A percentile compares a stretch with the other conserved stretches of the same genome.
phyloP scores from a whole-genome alignment of 345 rosid genomes.

The Bruguiera gymnorhiza region DNA sequence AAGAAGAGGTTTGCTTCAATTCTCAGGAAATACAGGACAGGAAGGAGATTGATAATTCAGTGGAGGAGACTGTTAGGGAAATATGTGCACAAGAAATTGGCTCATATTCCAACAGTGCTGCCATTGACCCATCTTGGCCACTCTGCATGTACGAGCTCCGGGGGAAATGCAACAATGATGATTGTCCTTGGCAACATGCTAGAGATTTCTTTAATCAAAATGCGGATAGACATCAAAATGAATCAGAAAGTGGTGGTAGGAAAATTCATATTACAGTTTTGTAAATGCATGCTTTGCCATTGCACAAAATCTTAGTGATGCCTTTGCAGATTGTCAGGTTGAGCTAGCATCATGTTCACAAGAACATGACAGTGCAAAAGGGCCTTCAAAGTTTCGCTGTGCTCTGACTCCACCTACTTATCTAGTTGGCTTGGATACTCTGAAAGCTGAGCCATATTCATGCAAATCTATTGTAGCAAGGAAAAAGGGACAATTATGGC shows the following conservation, averaged over 20 bases:
- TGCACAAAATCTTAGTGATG: constrained; percentile 19
- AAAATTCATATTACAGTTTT: constrained; percentile 4
- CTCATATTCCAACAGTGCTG: constrained; percentile 44
- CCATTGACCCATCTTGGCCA: constrained; percentile 77
- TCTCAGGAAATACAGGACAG: constrained; percentile 30
- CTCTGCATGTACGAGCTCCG: constrained; percentile 91
- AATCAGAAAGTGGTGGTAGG: constrained; percentile 44
- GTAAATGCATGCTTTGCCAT: constrained; percentile 9
- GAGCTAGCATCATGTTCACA: constrained; percentile 31
- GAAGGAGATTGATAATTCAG: constrained; percentile 24
- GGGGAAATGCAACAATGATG: constrained; percentile 93
- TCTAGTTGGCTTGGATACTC: constrained; percentile 63
- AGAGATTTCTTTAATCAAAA: constrained; percentile 46
- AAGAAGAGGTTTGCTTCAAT: constrained; percentile 25
- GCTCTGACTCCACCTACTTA: constrained; percentile 58
- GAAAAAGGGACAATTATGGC: constrained; percentile 60
- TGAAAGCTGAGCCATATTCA: constrained; percentile 54
- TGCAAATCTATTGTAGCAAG: constrained; percentile 45
- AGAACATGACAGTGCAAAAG: constrained; percentile 25
- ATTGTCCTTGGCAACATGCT: constrained; percentile 92
- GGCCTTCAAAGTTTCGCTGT: constrained; percentile 30
- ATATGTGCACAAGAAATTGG: constrained; percentile 38
- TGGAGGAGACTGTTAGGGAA: constrained; percentile 22
- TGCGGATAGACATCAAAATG: constrained; percentile 26
- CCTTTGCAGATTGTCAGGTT: constrained; percentile 48